Percentiles rank a stretch among this genome's conserved stretches.
phyloP scores from a whole-genome alignment of 169 alveolate species.

The Eimeria sp. region DNA sequence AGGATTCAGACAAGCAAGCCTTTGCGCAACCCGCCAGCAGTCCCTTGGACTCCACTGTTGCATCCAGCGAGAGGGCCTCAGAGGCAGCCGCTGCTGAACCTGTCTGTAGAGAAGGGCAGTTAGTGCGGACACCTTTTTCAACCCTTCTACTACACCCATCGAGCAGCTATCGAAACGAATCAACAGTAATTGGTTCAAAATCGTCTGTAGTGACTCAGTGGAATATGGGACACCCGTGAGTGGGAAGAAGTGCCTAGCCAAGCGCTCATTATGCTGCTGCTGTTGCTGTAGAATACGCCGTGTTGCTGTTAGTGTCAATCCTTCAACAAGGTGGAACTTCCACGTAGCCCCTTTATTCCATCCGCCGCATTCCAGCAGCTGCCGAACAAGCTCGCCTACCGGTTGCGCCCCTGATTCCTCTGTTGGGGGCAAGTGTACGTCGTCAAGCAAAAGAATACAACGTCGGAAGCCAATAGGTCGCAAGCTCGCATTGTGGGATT shows the following conservation, averaged over 20 bases:
- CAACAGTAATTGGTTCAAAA: conserved; percentile 91
- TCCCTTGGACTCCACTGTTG: conserved; percentile 72
- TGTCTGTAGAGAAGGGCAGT: conserved; percentile 33
- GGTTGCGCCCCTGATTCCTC: conserved; percentile 97
- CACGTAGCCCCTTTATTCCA: conserved; percentile 95
- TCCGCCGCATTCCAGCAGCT: conserved; percentile 94
- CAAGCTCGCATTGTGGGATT: not conserved
- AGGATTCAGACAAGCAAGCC: conserved; percentile 6
- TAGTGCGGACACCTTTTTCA: conserved; percentile 27
- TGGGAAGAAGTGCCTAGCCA: conserved; percentile 64
- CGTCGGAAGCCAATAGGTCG: conserved; percentile 52
- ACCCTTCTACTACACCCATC: conserved; percentile 20
- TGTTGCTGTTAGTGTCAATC: conserved; percentile 92
- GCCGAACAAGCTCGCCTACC: conserved; percentile 96
- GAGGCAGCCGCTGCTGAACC: conserved; percentile 65
- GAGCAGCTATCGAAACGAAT: conserved; percentile 86
- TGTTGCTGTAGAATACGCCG: conserved; percentile 91
- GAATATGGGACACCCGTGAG: conserved; percentile 89
- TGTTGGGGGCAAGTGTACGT: conserved; percentile 96
- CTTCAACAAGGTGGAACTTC: conserved; percentile 92
- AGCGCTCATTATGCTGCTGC: conserved; percentile 63
- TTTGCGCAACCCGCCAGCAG: conserved; percentile 71
- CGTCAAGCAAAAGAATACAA: conserved; percentile 96
- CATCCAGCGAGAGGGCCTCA: conserved; percentile 63
- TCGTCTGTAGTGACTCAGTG: conserved; percentile 90